Base-by-base conservation (phyloP, 2,329 filamentous ascomycete genomes). In the Exophiala alcalophila region DNA sequence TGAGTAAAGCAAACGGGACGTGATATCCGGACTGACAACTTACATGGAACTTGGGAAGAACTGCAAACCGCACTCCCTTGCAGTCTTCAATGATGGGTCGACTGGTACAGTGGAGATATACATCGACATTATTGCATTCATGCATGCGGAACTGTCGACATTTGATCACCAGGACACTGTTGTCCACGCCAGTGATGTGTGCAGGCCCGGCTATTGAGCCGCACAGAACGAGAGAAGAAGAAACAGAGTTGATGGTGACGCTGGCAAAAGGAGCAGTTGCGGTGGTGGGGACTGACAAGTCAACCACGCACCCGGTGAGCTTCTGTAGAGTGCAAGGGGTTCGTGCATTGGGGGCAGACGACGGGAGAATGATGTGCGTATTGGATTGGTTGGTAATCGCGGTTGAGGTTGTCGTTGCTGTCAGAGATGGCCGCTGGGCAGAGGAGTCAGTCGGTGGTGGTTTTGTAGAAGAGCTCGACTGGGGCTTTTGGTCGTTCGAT, bases 81-180 rank as follows among this genome's bases (percentile, higher is more conserved):
- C 91, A 97, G 54, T 92, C 84, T 65, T 98, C 92, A 52, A 98
- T 94, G 56, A 98, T 96, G 0, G 92, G 92, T 49, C 89, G 81
- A 57, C 86, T 92, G 1, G 74, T 72, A 60, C 86, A 90, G 53
- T 83, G 77, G 45, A 98, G 71, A 61, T 97, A 97, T 8, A 98
- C 74, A 53, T 87, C 80, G 24, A 94, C 84, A 48, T 89, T 77
- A 30, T 70, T 73, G 59, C 87, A 94, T 53, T 91, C 84, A 62
- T 98, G 92, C 70, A 98, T 91, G 15, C 92, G 79, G 57, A 95
- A 88, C 64, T 98, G 92, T n/a, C 84, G 77, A 38, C 86, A 85
- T 5, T 79, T 74, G 2, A 95, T 80, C 0, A 96, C 80, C 16
- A 57, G 23, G n/a, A 88, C 77, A 50, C 82, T 86, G 56, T 87